Evolutionary conservation across 1,284 basidiomycete genomes (phyloP).

Genomic region (Ceratobasidium sp.): DNA sequence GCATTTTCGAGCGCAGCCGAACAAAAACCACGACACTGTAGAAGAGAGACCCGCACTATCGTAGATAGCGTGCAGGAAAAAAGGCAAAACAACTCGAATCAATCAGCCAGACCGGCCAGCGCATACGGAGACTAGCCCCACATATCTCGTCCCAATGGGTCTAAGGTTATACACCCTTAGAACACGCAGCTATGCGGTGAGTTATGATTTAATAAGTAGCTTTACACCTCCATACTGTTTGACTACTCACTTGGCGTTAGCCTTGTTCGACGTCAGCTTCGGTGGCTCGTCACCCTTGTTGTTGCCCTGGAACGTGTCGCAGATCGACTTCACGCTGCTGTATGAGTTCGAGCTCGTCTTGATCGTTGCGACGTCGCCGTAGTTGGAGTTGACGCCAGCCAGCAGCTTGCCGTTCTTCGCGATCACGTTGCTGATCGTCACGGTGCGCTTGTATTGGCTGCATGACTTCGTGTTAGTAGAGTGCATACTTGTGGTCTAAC

Average conservation of each 20-base stretch:
- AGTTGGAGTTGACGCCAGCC: slow-evolving; percentile 49
- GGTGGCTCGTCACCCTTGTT: slow-evolving; percentile 43
- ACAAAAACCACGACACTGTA: neutral
- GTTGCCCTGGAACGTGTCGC: slow-evolving; percentile 47
- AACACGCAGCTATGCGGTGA: slow-evolving; percentile 16
- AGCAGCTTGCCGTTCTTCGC: slow-evolving; percentile 46
- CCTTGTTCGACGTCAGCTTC: slow-evolving; percentile 45
- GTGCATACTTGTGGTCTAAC: neutral
- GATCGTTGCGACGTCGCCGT: slow-evolving; percentile 48
- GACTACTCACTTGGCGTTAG: slow-evolving; percentile 37
- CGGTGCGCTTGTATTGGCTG: slow-evolving; percentile 52
- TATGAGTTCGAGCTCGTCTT: slow-evolving; percentile 30
- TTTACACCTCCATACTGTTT: neutral
- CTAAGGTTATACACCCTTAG: neutral
- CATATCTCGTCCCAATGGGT: neutral
- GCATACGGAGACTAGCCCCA: slow-evolving; percentile 9
- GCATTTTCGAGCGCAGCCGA: too few relatives aligned
- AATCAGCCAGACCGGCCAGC: neutral
- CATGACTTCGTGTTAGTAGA: neutral
- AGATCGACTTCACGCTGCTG: slow-evolving; percentile 44
- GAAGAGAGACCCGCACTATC: neutral
- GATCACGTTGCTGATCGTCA: slow-evolving; percentile 53
- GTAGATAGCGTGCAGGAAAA: neutral
- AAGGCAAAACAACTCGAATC: neutral
- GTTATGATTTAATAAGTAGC: neutral